Evolutionary conservation across 2,329 filamentous ascomycete genomes (phyloP).

Genomic region (Colletotrichum incanum): DNA sequence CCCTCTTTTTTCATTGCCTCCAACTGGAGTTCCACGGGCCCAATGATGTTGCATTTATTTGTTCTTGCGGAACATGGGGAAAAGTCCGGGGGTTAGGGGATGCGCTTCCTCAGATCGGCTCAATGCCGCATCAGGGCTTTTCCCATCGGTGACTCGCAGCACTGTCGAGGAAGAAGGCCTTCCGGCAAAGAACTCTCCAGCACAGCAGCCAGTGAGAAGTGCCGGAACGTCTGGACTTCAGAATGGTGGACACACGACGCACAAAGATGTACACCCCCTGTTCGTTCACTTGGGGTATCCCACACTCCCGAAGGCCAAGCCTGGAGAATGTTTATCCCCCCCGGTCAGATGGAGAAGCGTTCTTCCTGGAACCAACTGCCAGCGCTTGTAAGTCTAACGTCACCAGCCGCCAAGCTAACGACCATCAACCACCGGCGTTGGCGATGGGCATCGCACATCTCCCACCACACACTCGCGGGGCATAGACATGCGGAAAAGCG

Average conservation of each 20-base stretch:
- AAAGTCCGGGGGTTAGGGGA: conserved; percentile 35
- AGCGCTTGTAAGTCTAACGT: conserved; percentile 1
- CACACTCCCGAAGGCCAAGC: conserved; percentile 5
- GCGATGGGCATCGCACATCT: conserved; percentile 19
- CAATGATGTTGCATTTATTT: conserved; percentile 24
- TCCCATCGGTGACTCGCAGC: conserved; percentile 26
- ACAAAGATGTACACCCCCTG: background rate
- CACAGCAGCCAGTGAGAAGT: conserved; percentile 23
- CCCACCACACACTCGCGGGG: conserved; percentile 12
- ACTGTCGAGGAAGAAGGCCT: conserved; percentile 2
- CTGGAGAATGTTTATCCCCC: conserved; percentile 41
- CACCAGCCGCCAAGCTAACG: conserved; percentile 24
- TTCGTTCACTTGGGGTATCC: conserved; percentile 12
- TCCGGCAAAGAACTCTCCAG: conserved; percentile 43
- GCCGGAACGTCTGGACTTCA: conserved; percentile 23
- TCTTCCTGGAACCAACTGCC: conserved; percentile 19
- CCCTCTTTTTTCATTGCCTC: background rate
- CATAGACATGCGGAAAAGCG: conserved; percentile 22
- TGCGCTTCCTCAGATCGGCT: conserved; percentile 16
- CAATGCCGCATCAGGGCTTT: conserved; percentile 25
- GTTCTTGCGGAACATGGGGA: conserved; percentile 40
- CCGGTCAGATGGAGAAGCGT: conserved; percentile 24
- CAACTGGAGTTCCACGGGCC: conserved; percentile 7
- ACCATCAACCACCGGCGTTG: conserved; percentile 29
- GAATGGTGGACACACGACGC: conserved; percentile 29